Conservation (phyloP, 352 stramenopile genomes). For the Pythium myriotylum region DNA sequence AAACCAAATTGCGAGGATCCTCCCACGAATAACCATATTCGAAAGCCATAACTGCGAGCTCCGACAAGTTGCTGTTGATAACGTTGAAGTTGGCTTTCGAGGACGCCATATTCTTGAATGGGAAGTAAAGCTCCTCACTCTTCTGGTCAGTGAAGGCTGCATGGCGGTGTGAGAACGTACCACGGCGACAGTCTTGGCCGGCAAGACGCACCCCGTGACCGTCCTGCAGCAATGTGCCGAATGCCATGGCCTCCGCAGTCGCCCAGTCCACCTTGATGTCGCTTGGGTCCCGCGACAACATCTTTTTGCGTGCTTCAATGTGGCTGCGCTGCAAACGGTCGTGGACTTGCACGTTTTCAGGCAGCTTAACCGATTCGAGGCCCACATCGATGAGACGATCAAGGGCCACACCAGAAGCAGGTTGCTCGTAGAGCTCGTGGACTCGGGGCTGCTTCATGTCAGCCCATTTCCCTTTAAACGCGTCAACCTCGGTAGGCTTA, state of each 20-base stretch:
- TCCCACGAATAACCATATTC: slow-evolving; percentile 92
- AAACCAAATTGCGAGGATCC: slow-evolving; percentile 71
- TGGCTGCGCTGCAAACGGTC: slow-evolving; percentile 79
- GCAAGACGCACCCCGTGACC: slow-evolving; percentile 84
- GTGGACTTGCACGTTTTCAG: slow-evolving; percentile 56
- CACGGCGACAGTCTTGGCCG: slow-evolving; percentile 87
- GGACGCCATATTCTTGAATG: slow-evolving; percentile 60
- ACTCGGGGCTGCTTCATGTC: slow-evolving; percentile 50
- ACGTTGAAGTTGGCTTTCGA: slow-evolving; percentile 56
- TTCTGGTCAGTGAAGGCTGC: slow-evolving; percentile 85
- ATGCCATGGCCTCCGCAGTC: slow-evolving; percentile 87
- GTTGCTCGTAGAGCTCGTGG: slow-evolving; percentile 58
- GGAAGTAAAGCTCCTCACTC: slow-evolving; percentile 78
- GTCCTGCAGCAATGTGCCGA: slow-evolving; percentile 83
- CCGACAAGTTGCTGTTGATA: slow-evolving; percentile 84
- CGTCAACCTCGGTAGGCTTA: slow-evolving; percentile 65
- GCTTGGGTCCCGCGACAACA: slow-evolving; percentile 38
- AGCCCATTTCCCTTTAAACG: slow-evolving; percentile 76
- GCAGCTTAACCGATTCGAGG: slow-evolving; percentile 66
- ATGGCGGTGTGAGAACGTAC: slow-evolving; percentile 89
- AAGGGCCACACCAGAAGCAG: slow-evolving; percentile 53
- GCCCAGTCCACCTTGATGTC: slow-evolving; percentile 85
- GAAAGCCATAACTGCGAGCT: slow-evolving; percentile 88
- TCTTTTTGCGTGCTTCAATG: slow-evolving; percentile 75
- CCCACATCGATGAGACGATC: slow-evolving; percentile 63